phyloP scores from a whole-genome alignment of 805 yeast genomes.

The Sungouiozyma ichnusensis region DNA sequence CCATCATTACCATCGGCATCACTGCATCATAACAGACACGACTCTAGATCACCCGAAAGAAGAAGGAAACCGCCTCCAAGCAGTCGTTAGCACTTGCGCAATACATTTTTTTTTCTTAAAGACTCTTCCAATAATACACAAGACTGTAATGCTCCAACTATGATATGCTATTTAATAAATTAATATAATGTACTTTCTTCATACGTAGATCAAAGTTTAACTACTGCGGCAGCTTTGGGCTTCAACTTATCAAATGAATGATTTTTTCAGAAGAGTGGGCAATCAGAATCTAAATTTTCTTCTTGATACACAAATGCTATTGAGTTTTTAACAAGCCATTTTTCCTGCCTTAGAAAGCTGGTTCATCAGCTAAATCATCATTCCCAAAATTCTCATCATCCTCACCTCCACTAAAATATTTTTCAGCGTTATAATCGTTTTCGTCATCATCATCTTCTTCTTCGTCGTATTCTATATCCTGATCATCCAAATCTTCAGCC shows the following conservation, averaged over 20 bases:
- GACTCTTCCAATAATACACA: no score
- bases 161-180: not conserved
- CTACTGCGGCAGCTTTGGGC: no score
- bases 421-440: constrained; percentile 38
- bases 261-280: no score
- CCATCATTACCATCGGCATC: constrained; percentile 9
- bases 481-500: constrained; percentile 40
- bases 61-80: constrained; percentile 17
- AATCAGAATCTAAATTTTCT: not conserved
- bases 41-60: constrained; percentile 11
- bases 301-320: not conserved
- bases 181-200: no score
- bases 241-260: no score
- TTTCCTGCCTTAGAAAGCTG: constrained; percentile 38
- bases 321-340: no score
- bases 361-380: constrained; percentile 35
- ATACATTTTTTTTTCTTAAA: no score
- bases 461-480: constrained; percentile 45
- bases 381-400: constrained; percentile 39
- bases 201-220: no score
- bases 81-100: not conserved
- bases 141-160: not conserved
- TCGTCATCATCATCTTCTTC: constrained; percentile 55
- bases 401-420: constrained; percentile 33
- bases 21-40: constrained; percentile 4